Base-by-base conservation (phyloP, 2,329 filamentous ascomycete species). In the Trichophyton rubrum region DNA sequence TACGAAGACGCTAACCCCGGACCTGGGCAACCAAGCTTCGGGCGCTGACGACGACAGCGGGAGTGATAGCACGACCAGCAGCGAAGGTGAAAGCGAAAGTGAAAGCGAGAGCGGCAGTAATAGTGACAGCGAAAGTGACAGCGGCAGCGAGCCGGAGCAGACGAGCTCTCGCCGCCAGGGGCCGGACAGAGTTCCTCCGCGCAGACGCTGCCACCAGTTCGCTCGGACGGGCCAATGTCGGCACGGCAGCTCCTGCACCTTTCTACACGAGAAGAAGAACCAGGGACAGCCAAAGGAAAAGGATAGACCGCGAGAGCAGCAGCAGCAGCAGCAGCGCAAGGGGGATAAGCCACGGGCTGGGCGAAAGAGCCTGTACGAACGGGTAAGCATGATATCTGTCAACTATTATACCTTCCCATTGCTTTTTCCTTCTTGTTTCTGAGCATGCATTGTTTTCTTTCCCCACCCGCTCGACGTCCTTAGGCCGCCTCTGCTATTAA, bases 361-460 rank as follows among this genome's bases (percentile, higher is more conserved):
- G 33, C 62, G 74, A 61, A 75, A 77, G 65, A 73, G 75, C 33
- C 68, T 79, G 58, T 73, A 74, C 59, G 74, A 78, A 63, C 69
- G 74, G 61, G 75, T 77, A 64, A 67, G 73, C 71, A 43, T 40
- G 43, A n/a, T 33, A 55, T 59, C 57, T 61, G 56, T 59, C 20
- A 49, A 43, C 17, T 47, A 38, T 20, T 38, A 56, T 51, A 20
- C 20, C 24, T 22, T 20, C 24, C 15, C 20, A n/a, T 24, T 47
- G 15, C 9, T 57, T 62, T 17, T n/a, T 45, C 5, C 5, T 13
- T 41, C 15, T 41, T 15, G 2, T 41, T 15, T 15, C 15, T 41
- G 11, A 13, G 3, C 15, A 40, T 41, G 11, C 38, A 13, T 41
- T 41, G 4, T 41, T n/a, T 13, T 41, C 15, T 41, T 41, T 40